These are phyloP conservation scores for Cyclospora cayetanensis DNA, from an alignment of 169 alveolate genomes.

Conservation along the genomic window DNA sequence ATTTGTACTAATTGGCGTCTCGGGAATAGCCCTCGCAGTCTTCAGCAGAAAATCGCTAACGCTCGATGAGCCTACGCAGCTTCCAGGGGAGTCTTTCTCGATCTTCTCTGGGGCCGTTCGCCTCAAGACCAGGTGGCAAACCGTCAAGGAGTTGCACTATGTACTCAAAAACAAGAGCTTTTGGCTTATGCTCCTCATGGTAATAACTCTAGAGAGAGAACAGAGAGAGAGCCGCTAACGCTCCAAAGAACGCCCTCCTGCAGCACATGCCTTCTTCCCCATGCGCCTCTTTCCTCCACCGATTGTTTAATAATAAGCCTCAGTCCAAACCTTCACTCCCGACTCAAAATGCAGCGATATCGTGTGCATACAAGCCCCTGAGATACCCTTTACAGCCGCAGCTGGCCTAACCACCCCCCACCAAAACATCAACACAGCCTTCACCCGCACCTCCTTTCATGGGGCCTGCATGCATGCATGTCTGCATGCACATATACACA, in stretches of 20 bases:
- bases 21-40: conserved; percentile 11
- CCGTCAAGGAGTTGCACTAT: neutral
- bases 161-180: neutral
- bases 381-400: neutral
- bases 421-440: neutral
- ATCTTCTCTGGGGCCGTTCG: too few relatives aligned
- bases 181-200: neutral
- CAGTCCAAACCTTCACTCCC: too few relatives aligned
- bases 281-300: neutral
- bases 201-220: neutral
- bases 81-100: neutral
- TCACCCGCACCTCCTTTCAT: neutral
- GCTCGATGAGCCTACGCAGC: neutral
- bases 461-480: neutral
- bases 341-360: neutral
- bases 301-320: too few relatives aligned
- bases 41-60: neutral
- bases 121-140: neutral
- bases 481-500: neutral
- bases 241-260: too few relatives aligned
- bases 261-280: neutral
- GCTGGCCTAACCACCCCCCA: neutral
- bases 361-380: neutral
- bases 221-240: too few relatives aligned
- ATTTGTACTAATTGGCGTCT: conserved; percentile 70